Evolutionary conservation across 140 eudicot species (phyloP), one percentile per base, ranked within the genome.

Genomic region (Flaveria floridana): DNA sequence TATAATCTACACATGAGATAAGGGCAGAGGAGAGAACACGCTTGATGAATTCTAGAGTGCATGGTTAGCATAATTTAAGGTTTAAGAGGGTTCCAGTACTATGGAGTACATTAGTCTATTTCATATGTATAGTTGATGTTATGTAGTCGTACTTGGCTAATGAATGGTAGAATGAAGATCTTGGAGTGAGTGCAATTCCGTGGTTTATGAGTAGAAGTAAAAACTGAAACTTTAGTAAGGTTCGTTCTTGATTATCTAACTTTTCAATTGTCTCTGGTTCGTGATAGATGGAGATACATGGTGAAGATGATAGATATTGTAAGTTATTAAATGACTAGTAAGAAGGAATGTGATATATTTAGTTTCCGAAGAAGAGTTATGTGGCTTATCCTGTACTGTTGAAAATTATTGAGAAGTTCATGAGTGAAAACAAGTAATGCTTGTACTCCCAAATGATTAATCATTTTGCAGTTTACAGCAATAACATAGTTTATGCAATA

Each of bases 281-380:
- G 66, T 72, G 15, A 72, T 72, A 55, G 53, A 39, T 56, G 68
- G 51, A 70, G 75, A 30, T 51, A 2, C 75, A 16, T 14, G 52
- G 42, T 1, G 53, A 52, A 50, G 37, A 70, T 70, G 52, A 26
- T 50, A 15, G 8, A 28, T 70, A n/a, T 51, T 18, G 37, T 37
- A 53, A 71, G 65, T 14, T 71, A 30, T 13, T 12, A 19, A 14
- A 18, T 34, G 76, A 46, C 67, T 55, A 34, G 67, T 55, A 72
- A 55, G 62, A 55, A 15, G 21, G 55, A 21, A 72, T 55, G 53
- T 42, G 63, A 56, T 63, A 19, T 39, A 4, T 11, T 34, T 72
- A 20, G 10, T 72, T 57, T 62, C 28, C 30, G 3, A 18, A 39
- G 52, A 30, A 66, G 71, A 41, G 71, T 39, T 20, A 72, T 41